These are phyloP conservation scores for Termitomyces sp. DNA, from an alignment of 1,284 basidiomycete genomes.

Conservation along the genomic window DNA sequence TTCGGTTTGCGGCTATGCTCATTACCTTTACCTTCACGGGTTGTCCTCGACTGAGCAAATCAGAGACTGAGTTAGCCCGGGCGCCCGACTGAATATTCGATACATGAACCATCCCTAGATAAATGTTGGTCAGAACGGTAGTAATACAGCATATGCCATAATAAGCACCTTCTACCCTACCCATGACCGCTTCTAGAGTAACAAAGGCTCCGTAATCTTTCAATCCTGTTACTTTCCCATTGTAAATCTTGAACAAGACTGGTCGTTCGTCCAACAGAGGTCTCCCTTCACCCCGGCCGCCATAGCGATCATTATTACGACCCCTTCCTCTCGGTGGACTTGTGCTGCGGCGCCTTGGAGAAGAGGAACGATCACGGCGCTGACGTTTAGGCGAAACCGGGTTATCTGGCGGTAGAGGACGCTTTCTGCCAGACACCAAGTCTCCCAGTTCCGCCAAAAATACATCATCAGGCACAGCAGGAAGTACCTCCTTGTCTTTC, in stretches of 20 bases:
- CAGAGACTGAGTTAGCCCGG: conserved; percentile 82
- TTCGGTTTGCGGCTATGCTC: conserved; percentile 78
- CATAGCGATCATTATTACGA: conserved; percentile 36
- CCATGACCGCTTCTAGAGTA: conserved; percentile 79
- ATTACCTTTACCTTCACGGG: conserved; percentile 94
- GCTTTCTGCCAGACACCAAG: conserved; percentile 75
- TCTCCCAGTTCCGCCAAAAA: conserved; percentile 82
- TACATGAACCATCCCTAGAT: conserved; percentile 89
- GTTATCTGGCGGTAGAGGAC: conserved; percentile 42
- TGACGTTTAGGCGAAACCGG: conserved; percentile 54
- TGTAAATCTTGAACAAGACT: conserved; percentile 92
- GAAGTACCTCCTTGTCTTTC: conserved; percentile 66
- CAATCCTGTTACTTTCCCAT: conserved; percentile 79
- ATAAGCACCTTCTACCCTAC: conserved; percentile 79
- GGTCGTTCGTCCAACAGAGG: conserved; percentile 73
- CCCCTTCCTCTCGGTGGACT: conserved; percentile 52
- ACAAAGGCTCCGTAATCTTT: conserved; percentile 98
- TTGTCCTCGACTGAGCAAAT: conserved; percentile 83
- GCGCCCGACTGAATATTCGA: conserved; percentile 83
- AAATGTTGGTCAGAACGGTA: conserved; percentile 9
- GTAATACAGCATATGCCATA: conserved; percentile 1
- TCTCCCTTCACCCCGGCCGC: conserved; percentile 37
- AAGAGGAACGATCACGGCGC: conserved; percentile 42
- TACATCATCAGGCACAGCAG: conserved; percentile 54
- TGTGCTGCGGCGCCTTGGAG: conserved; percentile 42